Evolutionary conservation across 176 grass and related monocot species (phyloP).

Genomic region (Elaeis guineensis): DNA sequence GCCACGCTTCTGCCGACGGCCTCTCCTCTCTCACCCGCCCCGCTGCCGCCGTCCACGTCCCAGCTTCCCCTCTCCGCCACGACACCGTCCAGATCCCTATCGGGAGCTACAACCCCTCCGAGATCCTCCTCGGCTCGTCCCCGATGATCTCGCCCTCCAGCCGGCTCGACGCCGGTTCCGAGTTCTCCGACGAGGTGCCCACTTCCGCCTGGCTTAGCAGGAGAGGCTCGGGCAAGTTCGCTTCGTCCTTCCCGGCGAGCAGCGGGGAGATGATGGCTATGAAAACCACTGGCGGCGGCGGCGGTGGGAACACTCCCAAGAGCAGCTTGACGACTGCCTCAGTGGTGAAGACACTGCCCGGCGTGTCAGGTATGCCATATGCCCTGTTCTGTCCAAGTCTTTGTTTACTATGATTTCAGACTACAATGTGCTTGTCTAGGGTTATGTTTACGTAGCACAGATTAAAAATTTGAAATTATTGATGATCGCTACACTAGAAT

Average conservation of each 20-base stretch:
- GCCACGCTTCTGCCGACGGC: slow-evolving; percentile 33
- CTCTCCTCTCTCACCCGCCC: neutral
- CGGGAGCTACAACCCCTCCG: slow-evolving; percentile 37
- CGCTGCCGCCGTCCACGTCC: slow-evolving; percentile 7
- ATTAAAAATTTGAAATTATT: no score
- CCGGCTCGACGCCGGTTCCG: slow-evolving; percentile 7
- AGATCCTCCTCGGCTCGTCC: slow-evolving; percentile 25
- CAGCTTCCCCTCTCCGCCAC: neutral
- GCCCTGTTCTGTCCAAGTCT: no score
- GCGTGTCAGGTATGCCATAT: slow-evolving; percentile 21
- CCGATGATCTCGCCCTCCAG: slow-evolving; percentile 23
- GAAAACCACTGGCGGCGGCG: neutral
- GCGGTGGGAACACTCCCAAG: neutral
- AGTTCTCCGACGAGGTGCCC: slow-evolving; percentile 30
- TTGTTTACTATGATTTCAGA: no score
- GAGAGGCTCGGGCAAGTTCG: neutral
- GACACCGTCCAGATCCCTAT: neutral
- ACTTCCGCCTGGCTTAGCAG: slow-evolving; percentile 9
- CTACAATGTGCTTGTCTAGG: no score
- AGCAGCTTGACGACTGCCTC: slow-evolving; percentile 12
- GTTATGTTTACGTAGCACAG: no score
- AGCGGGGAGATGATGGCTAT: slow-evolving; percentile 14
- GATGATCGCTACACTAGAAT: no score
- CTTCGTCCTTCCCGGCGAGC: slow-evolving; percentile 5
- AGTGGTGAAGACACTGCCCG: slow-evolving; percentile 16